phyloP scores from a whole-genome alignment of 2,329 filamentous ascomycete species.

The Pestalotiopsis sp. region DNA sequence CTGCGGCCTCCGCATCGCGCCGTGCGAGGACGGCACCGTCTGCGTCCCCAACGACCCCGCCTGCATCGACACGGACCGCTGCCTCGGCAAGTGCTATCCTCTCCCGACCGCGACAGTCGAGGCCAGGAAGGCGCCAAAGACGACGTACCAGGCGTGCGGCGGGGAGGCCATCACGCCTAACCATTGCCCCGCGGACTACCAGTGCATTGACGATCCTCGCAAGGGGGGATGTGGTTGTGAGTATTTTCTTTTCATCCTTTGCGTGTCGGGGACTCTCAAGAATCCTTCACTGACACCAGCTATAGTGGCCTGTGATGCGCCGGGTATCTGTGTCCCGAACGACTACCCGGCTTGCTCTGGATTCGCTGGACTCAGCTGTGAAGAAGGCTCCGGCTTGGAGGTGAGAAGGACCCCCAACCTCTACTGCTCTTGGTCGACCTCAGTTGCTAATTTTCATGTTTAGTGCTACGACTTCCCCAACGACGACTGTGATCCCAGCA shows the following conservation, averaged over 20 bases:
- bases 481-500: slow-evolving; percentile 16
- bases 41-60: background rate
- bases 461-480: slow-evolving; percentile 15
- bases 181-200: slow-evolving; percentile 6
- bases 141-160: slow-evolving; percentile 13
- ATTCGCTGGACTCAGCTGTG: slow-evolving; percentile 3
- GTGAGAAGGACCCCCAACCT: background rate
- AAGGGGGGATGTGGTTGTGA: background rate
- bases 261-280: too few species aligned
- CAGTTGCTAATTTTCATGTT: background rate
- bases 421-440: background rate
- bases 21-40: background rate
- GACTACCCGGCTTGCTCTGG: slow-evolving; percentile 10
- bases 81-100: background rate
- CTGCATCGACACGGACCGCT: background rate
- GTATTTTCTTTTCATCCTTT: background rate
- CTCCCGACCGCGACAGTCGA: background rate
- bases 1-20: background rate
- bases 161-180: slow-evolving; percentile 6
- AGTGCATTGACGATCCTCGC: slow-evolving; percentile 12
- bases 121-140: background rate
- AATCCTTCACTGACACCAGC: background rate
- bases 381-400: background rate
- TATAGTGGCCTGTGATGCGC: slow-evolving; percentile 9
- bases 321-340: slow-evolving; percentile 17